A percentile compares a stretch with the other conserved stretches of the same genome.
Evolutionary conservation across 306 rosid species (phyloP).

Genomic region (Prunus padus): DNA sequence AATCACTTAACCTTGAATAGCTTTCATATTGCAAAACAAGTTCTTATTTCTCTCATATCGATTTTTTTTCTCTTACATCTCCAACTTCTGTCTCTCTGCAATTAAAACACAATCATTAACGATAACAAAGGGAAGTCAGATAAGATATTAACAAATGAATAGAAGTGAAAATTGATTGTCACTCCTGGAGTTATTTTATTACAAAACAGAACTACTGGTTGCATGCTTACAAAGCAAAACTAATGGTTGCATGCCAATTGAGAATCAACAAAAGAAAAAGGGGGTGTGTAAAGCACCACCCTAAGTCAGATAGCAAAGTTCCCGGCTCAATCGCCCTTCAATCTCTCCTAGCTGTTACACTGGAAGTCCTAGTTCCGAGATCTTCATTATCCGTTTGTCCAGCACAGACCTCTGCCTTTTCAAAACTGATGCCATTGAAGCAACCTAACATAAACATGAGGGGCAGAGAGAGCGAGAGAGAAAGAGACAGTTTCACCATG

Average conservation of each 20-base stretch:
- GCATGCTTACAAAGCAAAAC: background rate
- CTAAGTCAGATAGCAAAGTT: background rate
- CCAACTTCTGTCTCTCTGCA: background rate
- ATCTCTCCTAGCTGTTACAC: constrained; percentile 35
- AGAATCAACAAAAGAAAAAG: background rate
- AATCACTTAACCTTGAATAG: too few relatives aligned
- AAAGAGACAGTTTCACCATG: background rate
- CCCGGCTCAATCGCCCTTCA: background rate
- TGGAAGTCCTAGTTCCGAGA: constrained; percentile 71
- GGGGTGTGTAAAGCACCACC: background rate
- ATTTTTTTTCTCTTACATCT: background rate
- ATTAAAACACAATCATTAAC: background rate
- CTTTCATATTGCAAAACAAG: too few relatives aligned
- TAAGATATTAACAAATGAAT: background rate
- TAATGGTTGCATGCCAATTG: background rate
- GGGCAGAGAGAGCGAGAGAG: background rate
- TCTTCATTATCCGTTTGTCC: constrained; percentile 64
- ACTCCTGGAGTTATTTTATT: background rate
- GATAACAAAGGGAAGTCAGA: background rate
- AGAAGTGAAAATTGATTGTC: background rate
- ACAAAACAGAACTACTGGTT: background rate
- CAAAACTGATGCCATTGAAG: constrained; percentile 58
- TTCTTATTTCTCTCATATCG: background rate
- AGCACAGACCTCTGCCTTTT: constrained; percentile 53
- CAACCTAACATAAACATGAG: constrained; percentile 48